These are phyloP conservation scores for Eleusine coracana DNA, from an alignment of 176 grass and related monocot species.

Conservation along the genomic window DNA sequence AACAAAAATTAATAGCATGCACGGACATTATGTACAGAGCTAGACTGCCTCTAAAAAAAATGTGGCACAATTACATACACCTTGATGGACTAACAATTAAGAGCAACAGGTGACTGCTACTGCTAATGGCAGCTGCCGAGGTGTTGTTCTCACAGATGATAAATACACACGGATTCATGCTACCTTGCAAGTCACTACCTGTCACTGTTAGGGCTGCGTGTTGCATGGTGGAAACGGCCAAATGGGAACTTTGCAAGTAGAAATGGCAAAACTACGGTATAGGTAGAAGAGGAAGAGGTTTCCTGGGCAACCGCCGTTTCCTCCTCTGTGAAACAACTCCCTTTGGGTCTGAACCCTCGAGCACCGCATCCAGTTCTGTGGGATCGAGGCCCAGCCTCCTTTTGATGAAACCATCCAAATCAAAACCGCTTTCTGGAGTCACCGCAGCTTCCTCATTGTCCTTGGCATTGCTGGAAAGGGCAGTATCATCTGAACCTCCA, in stretches of 20 bases:
- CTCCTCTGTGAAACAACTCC: constrained; percentile 53
- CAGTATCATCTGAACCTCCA: constrained; percentile 29
- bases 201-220: constrained; percentile 15
- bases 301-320: constrained; percentile 46
- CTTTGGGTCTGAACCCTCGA: constrained; percentile 53
- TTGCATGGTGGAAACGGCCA: background rate
- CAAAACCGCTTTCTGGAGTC: constrained; percentile 42
- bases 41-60: constrained; percentile 4
- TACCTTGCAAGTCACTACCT: constrained; percentile 15
- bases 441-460: background rate
- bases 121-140: constrained; percentile 8
- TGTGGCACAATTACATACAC: constrained; percentile 37
- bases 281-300: constrained; percentile 52
- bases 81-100: constrained; percentile 17
- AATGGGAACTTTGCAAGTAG: background rate
- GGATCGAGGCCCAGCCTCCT: constrained; percentile 66
- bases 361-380: constrained; percentile 53
- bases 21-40: constrained; percentile 43
- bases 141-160: constrained; percentile 12
- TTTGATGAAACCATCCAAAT: constrained; percentile 74
- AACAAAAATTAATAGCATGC: background rate
- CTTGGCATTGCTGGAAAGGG: background rate
- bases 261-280: constrained; percentile 21
- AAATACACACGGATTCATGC: constrained; percentile 23
- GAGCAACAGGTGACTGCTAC: constrained; percentile 24